These are phyloP conservation scores for Panaeolus cyanescens DNA, from an alignment of 768 basidiomycete genomes.

Conservation along the genomic window DNA sequence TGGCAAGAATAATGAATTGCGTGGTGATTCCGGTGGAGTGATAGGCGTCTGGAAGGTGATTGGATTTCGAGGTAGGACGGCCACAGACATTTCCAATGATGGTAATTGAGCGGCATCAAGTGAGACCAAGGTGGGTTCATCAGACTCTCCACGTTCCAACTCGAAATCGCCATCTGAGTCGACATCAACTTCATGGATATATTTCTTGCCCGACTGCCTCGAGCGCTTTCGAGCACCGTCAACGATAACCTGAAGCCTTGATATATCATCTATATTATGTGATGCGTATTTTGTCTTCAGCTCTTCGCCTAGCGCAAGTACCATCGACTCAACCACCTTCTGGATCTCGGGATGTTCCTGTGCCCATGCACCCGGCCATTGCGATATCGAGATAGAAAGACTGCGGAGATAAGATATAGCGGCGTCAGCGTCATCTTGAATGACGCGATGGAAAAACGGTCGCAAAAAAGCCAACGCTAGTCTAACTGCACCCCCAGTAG, in stretches of 20 bases:
- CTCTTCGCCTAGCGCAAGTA: conserved; percentile 66
- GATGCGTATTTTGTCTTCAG: conserved; percentile 46
- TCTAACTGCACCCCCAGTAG: conserved; percentile 67
- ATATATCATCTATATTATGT: conserved; percentile 40
- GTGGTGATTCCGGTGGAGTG: conserved; percentile 35
- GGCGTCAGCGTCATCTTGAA: conserved; percentile 36
- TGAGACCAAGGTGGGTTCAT: conserved; percentile 25
- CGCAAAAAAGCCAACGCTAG: conserved; percentile 68
- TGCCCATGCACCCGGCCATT: conserved; percentile 73
- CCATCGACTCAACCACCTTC: conserved; percentile 58
- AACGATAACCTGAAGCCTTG: conserved; percentile 50
- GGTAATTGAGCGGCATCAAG: conserved; percentile 4
- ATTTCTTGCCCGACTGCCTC: conserved; percentile 13
- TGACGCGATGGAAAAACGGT: conserved; percentile 64
- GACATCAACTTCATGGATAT: conserved; percentile 12
- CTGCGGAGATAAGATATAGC: conserved; percentile 36
- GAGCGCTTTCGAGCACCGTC: conserved; percentile 35
- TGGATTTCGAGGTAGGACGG: conserved; percentile 19
- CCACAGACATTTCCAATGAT: conserved; percentile 21
- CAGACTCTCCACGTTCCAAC: conserved; percentile 18
- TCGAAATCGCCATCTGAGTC: conserved; percentile 24
- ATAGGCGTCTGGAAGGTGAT: conserved; percentile 31
- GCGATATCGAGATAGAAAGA: conserved; percentile 52
- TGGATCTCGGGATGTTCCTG: conserved; percentile 64
- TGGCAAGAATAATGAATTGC: conserved; percentile 21